Base-by-base conservation (phyloP, 1,139 yeast species). In the Yamadazyma trypodendri region DNA sequence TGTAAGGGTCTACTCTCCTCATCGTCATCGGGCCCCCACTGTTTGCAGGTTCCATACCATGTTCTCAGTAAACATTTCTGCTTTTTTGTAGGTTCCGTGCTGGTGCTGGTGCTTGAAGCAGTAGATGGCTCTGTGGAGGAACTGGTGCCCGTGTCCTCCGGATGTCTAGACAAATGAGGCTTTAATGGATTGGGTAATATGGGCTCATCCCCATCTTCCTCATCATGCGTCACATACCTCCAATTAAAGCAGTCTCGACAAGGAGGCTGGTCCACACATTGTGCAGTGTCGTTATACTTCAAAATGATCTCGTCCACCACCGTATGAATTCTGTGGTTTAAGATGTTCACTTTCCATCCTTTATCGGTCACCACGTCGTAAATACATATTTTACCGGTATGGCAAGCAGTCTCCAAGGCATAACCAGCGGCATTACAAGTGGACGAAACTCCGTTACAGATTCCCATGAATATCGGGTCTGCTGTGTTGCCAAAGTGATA, bases 401-500 rank as follows among this genome's bases (percentile, higher is more conserved):
- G 99, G 56, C 99, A 92, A 28, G 84, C 83, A 0, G 97, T 84
- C 58, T 92, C 98, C 97, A 92, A 84, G 9, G 98, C 98, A 60
- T 89, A 92, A 0, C 98, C 98, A 0, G 87, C 97, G 11, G 87
- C 75, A 51, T 92, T 83, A 60, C 99, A 92, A 3, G 92, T 63
- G 1, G 95, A 84, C 7, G 94, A 81, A 1, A 95, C 95, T 4
- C 99, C 99, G 55, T 87, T 89, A 59, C 98, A 92, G 6, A 88
- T 90, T 0, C 99, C 99, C 95, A 90, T 85, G 54, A 73, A 92
- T 5, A 92, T 86, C 1, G 99, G 99, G 57, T 92, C 99, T 0
- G 96, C 98, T 1, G 95, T 92, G 57, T 92, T 92, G 6, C 98
- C 98, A 56, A 92, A 66, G 56, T 94, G 97, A 95, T 96, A 92